phyloP scores from a whole-genome alignment of 2,329 filamentous ascomycete genomes.

The Ascochyta fabae region DNA sequence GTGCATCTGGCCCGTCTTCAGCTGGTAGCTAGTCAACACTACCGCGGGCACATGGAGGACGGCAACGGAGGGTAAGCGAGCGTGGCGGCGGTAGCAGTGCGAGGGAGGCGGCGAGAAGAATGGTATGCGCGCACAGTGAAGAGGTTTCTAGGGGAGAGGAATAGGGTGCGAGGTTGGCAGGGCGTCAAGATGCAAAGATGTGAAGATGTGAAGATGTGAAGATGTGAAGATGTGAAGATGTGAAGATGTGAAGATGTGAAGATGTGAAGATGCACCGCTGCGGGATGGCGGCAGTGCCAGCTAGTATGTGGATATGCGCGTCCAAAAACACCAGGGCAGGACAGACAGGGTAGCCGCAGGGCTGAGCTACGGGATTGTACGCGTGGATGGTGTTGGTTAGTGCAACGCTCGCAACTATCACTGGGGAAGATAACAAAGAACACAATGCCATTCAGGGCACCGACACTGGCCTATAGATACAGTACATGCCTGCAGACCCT shows the following conservation, averaged over 20 bases:
- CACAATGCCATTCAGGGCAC: not conserved
- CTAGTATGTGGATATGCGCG: slow-evolving; percentile 9
- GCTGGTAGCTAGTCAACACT: slow-evolving; percentile 35
- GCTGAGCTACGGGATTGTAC: not conserved
- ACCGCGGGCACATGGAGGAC: slow-evolving; percentile 29
- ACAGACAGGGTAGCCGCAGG: not conserved
- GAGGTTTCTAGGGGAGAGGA: not conserved
- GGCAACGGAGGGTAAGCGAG: slow-evolving; percentile 7
- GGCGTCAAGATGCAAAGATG: not conserved
- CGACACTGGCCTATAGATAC: not conserved
- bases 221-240: too few species aligned
- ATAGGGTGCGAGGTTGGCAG: not conserved
- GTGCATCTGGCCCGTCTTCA: slow-evolving; percentile 41
- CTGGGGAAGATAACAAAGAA: too few species aligned
- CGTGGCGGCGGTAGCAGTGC: slow-evolving; percentile 11
- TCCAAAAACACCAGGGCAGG: not conserved
- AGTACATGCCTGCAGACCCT: not conserved
- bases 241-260: not conserved
- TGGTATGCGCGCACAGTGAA: not conserved
- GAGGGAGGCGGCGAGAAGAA: not conserved
- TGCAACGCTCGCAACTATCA: slow-evolving; percentile 1
- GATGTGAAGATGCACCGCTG: not conserved
- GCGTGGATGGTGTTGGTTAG: slow-evolving; percentile 4
- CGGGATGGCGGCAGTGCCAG: slow-evolving; percentile 13
- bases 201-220: too few species aligned